These are phyloP conservation scores for Spergularia marina DNA, from an alignment of 148 eudicot genomes.

Conservation along the genomic window DNA sequence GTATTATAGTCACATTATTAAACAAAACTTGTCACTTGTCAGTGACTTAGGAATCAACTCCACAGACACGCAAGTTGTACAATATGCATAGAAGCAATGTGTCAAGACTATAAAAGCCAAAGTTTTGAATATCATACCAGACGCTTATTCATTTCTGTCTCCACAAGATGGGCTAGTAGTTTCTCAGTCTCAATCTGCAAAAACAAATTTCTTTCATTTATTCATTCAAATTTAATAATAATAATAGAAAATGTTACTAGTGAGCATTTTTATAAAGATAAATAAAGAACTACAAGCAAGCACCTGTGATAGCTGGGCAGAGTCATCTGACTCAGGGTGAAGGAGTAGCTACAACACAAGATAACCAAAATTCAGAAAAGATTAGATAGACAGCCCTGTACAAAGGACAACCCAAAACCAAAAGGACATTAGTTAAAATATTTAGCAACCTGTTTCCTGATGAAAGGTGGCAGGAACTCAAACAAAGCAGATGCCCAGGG, in stretches of 20 bases:
- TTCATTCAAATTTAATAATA: background rate
- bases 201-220: background rate
- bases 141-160: slow-evolving; percentile 88
- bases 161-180: slow-evolving; percentile 89
- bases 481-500: slow-evolving; percentile 99
- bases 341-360: slow-evolving; percentile 73
- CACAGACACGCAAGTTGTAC: background rate
- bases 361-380: slow-evolving; percentile 9
- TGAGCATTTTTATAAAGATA: no score
- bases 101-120: background rate
- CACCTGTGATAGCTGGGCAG: slow-evolving; percentile 98
- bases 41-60: background rate
- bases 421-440: slow-evolving; percentile 1
- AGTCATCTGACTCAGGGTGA: slow-evolving; percentile 95
- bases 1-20: background rate
- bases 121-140: slow-evolving; percentile 43
- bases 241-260: background rate
- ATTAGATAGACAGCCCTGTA: background rate
- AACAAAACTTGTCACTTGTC: background rate
- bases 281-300: slow-evolving; percentile 14
- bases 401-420: background rate
- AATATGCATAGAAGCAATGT: background rate
- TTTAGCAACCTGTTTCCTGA: slow-evolving; percentile 66
- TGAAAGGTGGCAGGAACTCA: slow-evolving; percentile 86
- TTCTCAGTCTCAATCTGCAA: slow-evolving; percentile 96